A percentile compares a stretch with the other conserved stretches of the same genome.
These are phyloP conservation scores for Letharia columbiana DNA, from an alignment of 495 filamentous ascomycete species.

Conservation along the genomic window DNA sequence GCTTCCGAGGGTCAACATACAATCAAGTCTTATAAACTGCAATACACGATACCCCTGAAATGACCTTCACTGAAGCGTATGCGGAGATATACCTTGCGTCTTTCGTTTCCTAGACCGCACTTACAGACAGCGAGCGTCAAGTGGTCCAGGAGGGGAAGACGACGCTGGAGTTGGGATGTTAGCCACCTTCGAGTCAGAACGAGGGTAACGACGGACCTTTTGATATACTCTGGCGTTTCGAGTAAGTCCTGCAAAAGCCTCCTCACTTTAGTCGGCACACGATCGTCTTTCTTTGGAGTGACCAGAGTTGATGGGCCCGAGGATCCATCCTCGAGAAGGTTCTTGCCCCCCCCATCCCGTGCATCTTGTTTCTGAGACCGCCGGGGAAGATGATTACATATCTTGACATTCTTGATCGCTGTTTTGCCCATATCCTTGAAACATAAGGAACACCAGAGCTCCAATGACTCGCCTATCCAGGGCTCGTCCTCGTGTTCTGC, in stretches of 20 bases:
- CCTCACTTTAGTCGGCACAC: slow-evolving; percentile 4
- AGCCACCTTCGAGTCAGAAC: neutral
- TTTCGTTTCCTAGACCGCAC: neutral
- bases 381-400: slow-evolving; percentile 16
- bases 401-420: neutral
- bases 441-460: slow-evolving; percentile 16
- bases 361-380: neutral
- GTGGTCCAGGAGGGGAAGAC: slow-evolving; percentile 39
- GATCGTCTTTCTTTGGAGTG: too few relatives aligned
- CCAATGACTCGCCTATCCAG: slow-evolving; percentile 9
- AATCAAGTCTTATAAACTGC: neutral
- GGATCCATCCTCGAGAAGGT: neutral
- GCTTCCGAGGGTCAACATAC: neutral
- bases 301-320: neutral
- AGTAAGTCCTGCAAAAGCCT: slow-evolving; percentile 6
- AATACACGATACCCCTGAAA: neutral
- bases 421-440: neutral
- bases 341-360: too few relatives aligned
- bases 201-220: slow-evolving; percentile 1
- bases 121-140: neutral
- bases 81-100: neutral
- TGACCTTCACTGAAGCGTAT: neutral
- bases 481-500: slow-evolving; percentile 13
- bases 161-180: slow-evolving; percentile 27
- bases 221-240: neutral